Base-by-base conservation (phyloP, 2,329 filamentous ascomycete genomes). In the Cylindrodendrum hubeiense region DNA sequence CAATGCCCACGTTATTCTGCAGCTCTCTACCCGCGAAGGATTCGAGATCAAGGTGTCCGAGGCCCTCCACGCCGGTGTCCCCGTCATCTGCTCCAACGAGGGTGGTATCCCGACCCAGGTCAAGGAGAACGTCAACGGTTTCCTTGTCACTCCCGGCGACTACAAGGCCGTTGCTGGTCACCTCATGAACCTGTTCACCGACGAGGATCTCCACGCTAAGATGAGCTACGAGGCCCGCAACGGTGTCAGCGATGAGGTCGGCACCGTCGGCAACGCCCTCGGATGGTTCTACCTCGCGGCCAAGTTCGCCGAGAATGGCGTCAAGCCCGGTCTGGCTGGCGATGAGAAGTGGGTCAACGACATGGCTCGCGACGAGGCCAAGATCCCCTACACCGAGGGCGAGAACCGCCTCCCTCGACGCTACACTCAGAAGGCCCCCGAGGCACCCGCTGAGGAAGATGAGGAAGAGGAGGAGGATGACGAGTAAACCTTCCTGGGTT, bases 31-130 rank as follows among this genome's bases (percentile, higher is more conserved):
- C 0, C 88, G 92, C 37, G 93, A 96, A 76, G 93, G 93, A 0
- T 96, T 96, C 72, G 93, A 96, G 79, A 91, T 96, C 72, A 96
- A 96, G 79, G 92, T 96, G 5, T 94, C 91, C 0, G 93, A 96
- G 79, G 93, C 92, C 1, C 84, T 95, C 22, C 93, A 95, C 75
- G 93, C 94, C 47, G 93, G 93, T 15, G 88, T 91, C 3, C 93
- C 93, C 1, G 87, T 94, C 72, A 93, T 96, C 67, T 92, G 91
- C 3, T 93, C 91, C 1, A 84, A 85, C 21, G 90, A 90, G 1
- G 93, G 93, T n/a, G 93, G 93, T 12, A 95, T 96, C 57, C 92
- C 93, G 1, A 83, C 95, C 5, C 93, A 96, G 76, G 86, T 96
- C 61, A 86, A 92, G 77, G 82, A 95, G 71, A 84, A 84, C 37